Conservation (phyloP, 768 basidiomycete genomes). For the Naganishia vaughanmartiniae region DNA sequence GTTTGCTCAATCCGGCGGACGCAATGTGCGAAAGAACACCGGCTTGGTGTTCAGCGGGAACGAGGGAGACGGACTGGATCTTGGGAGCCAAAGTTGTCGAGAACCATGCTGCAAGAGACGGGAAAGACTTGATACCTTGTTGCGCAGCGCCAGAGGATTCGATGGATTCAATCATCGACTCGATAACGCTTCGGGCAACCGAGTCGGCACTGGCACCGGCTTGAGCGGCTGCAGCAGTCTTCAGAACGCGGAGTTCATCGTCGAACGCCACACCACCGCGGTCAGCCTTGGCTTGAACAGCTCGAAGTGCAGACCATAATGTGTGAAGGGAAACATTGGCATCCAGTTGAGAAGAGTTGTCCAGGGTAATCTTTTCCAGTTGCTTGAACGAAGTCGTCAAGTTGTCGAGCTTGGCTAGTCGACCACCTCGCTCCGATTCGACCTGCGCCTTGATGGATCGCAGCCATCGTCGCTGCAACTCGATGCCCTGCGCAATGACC, state of each 20-base stretch:
- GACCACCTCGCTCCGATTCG: slow-evolving; percentile 92
- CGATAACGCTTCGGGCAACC: slow-evolving; percentile 65
- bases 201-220: slow-evolving; percentile 67
- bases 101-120: slow-evolving; percentile 90
- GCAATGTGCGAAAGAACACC: slow-evolving; percentile 83
- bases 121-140: slow-evolving; percentile 72
- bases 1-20: slow-evolving; percentile 68
- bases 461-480: slow-evolving; percentile 94
- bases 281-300: slow-evolving; percentile 66
- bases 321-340: slow-evolving; percentile 89
- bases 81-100: slow-evolving; percentile 74
- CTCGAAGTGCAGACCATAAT: slow-evolving; percentile 88
- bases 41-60: slow-evolving; percentile 77
- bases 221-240: slow-evolving; percentile 61
- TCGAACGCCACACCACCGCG: slow-evolving; percentile 75
- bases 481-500: slow-evolving; percentile 93
- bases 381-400: slow-evolving; percentile 85
- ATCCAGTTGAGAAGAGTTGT: slow-evolving; percentile 85
- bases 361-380: slow-evolving; percentile 82
- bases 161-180: slow-evolving; percentile 67
- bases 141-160: slow-evolving; percentile 46
- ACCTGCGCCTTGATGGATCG: slow-evolving; percentile 92
- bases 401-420: slow-evolving; percentile 90
- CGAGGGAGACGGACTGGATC: slow-evolving; percentile 82
- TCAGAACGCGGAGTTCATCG: slow-evolving; percentile 78